Evolutionary conservation across 345 rosid species (phyloP).

Genomic region (Rhodomyrtus tomentosa): DNA sequence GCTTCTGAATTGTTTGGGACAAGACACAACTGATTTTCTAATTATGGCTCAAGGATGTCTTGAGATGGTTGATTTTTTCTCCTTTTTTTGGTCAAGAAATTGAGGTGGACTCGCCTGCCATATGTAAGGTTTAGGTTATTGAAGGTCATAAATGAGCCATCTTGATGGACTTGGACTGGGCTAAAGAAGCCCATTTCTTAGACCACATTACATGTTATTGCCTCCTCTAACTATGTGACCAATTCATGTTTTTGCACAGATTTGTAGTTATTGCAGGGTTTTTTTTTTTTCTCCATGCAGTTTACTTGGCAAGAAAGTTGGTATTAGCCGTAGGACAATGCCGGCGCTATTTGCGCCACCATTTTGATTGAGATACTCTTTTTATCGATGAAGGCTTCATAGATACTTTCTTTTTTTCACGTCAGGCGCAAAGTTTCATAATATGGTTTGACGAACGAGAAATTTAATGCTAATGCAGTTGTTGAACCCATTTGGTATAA

Average conservation of each 20-base stretch:
- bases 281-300: neutral
- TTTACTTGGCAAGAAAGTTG: neutral
- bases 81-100: neutral
- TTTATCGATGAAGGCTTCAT: too few relatives aligned
- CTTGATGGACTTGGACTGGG: neutral
- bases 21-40: neutral
- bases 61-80: neutral
- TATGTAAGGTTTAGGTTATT: neutral
- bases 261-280: neutral
- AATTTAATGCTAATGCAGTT: neutral
- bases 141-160: neutral
- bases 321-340: too few relatives aligned
- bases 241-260: neutral
- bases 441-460: neutral
- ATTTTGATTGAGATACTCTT: too few relatives aligned
- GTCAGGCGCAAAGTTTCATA: neutral
- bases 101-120: neutral
- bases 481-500: neutral
- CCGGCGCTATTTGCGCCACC: too few relatives aligned
- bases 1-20: neutral
- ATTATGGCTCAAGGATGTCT: neutral
- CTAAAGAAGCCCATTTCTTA: neutral
- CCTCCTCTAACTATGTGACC: neutral
- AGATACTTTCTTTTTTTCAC: neutral
- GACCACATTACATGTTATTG: neutral